These are phyloP conservation scores for Chaetomiaceae sp. DNA, from an alignment of 2,329 filamentous ascomycete genomes.

Conservation along the genomic window DNA sequence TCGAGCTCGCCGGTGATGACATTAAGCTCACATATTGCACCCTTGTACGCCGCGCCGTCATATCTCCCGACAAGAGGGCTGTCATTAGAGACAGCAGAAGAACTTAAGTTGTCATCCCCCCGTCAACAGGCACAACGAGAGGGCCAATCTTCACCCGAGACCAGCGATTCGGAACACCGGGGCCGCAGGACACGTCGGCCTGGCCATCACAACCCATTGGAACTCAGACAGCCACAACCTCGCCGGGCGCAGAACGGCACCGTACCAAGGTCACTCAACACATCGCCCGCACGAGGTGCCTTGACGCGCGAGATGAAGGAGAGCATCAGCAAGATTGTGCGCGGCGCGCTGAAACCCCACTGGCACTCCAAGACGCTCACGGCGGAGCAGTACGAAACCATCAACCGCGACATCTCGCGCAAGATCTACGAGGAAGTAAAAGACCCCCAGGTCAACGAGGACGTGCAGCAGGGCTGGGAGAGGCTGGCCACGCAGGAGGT, in stretches of 20 bases:
- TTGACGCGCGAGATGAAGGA: constrained; percentile 82
- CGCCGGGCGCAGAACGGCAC: constrained; percentile 41
- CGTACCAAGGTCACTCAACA: constrained; percentile 51
- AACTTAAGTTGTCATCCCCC: constrained; percentile 24
- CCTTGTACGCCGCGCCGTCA: constrained; percentile 68
- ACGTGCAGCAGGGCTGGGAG: constrained; percentile 66
- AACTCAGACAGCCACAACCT: constrained; percentile 50
- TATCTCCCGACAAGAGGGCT: constrained; percentile 55
- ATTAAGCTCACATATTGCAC: constrained; percentile 67
- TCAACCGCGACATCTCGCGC: constrained; percentile 85
- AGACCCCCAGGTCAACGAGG: constrained; percentile 56
- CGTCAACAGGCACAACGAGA: constrained; percentile 23
- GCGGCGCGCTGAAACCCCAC: constrained; percentile 72
- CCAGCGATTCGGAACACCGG: constrained; percentile 24
- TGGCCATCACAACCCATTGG: constrained; percentile 32
- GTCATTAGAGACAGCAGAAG: constrained; percentile 39
- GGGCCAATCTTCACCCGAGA: constrained; percentile 23
- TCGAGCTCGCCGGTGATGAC: constrained; percentile 62
- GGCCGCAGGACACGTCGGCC: constrained; percentile 20
- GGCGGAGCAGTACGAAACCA: constrained; percentile 84
- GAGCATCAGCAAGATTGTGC: constrained; percentile 84
- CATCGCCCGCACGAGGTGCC: constrained; percentile 57
- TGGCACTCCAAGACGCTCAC: constrained; percentile 76
- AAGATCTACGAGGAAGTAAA: constrained; percentile 72
- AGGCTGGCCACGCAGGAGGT: constrained; percentile 75